These are phyloP conservation scores for Bruguiera sexangula DNA, from an alignment of 345 rosid genomes.

Conservation along the genomic window DNA sequence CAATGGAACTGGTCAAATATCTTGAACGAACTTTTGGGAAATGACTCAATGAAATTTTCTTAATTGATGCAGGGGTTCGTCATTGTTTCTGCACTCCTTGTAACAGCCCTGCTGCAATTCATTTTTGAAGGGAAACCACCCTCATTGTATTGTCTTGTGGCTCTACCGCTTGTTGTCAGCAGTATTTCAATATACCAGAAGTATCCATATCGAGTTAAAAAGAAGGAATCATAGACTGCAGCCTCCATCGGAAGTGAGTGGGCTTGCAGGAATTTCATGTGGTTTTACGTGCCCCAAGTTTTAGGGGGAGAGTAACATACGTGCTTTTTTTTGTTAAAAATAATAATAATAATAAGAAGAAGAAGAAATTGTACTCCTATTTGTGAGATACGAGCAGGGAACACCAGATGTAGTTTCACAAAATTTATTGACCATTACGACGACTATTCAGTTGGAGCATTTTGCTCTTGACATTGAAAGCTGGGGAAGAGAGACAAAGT, in stretches of 20 bases:
- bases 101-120: conserved; percentile 85
- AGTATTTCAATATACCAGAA: conserved; percentile 92
- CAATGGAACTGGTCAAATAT: background rate
- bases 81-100: conserved; percentile 89
- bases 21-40: background rate
- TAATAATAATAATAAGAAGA: no score
- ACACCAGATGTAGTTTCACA: background rate
- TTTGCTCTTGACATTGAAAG: background rate
- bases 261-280: background rate
- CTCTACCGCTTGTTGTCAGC: conserved; percentile 76
- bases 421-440: background rate
- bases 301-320: no score
- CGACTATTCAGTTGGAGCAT: no score
- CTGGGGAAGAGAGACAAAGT: no score
- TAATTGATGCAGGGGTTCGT: conserved; percentile 72
- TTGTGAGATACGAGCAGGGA: background rate
- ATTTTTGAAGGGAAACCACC: conserved; percentile 91
- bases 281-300: background rate
- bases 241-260: background rate
- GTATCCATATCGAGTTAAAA: conserved; percentile 61
- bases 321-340: background rate
- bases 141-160: conserved; percentile 59
- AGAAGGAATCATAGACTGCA: conserved; percentile 59
- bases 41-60: conserved; percentile 1
- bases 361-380: background rate